phyloP scores from a whole-genome alignment of 2,329 filamentous ascomycete species.

The Setomelanomma holmii region DNA sequence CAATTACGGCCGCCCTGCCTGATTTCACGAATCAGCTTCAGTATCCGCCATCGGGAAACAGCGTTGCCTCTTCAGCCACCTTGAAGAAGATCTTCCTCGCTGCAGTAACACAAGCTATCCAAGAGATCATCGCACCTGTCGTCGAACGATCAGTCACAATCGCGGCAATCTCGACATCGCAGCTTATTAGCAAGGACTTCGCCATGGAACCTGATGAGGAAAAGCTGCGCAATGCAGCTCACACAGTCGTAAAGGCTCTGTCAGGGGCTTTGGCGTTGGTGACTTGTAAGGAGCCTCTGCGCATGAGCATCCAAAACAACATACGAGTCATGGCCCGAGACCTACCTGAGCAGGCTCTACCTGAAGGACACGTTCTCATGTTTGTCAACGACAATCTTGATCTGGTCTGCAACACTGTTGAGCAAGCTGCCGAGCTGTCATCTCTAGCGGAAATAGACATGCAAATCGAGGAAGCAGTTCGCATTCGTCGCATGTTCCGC shows the following conservation, averaged over 20 bases:
- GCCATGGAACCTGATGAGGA: conserved; percentile 90
- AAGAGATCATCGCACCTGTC: conserved; percentile 96
- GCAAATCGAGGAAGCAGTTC: conserved; percentile 82
- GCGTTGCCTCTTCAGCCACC: conserved; percentile 72
- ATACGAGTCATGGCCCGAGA: conserved; percentile 82
- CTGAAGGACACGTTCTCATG: conserved; percentile 96
- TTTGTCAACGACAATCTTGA: conserved; percentile 98
- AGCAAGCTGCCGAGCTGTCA: conserved; percentile 92
- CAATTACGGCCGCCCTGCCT: conserved; percentile 80
- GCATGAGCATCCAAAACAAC: conserved; percentile 97
- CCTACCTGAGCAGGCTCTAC: conserved; percentile 73
- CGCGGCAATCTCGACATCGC: conserved; percentile 92
- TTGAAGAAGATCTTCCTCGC: conserved; percentile 78
- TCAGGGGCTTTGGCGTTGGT: conserved; percentile 93
- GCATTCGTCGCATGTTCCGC: conserved; percentile 77
- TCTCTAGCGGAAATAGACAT: conserved; percentile 95
- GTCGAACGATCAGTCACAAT: conserved; percentile 98
- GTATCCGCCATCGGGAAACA: conserved; percentile 73
- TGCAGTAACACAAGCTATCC: conserved; percentile 87
- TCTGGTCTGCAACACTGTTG: conserved; percentile 88
- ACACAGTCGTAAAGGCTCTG: conserved; percentile 93
- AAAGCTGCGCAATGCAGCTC: conserved; percentile 81
- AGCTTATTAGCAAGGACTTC: conserved; percentile 96
- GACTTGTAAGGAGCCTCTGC: conserved; percentile 96
- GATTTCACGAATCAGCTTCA: conserved; percentile 81